Evolutionary conservation across 1,139 yeast species (phyloP).

Genomic region (Arxiozyma slooffiae): DNA sequence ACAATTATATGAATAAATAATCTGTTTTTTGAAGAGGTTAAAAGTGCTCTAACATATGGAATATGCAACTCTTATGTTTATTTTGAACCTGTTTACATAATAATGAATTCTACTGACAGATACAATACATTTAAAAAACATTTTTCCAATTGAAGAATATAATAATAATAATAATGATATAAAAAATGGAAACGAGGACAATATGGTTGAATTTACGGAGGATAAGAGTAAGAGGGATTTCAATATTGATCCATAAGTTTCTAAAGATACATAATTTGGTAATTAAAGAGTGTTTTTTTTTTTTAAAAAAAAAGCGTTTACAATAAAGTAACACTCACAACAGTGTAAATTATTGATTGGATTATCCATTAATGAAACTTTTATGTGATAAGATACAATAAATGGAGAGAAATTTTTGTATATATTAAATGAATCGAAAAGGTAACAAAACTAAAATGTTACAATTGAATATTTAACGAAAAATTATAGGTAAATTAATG

Average conservation of each 20-base stretch:
- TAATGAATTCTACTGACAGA: neutral
- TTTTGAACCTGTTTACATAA: neutral
- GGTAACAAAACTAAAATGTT: slow-evolving; percentile 42
- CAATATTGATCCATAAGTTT: slow-evolving; percentile 8
- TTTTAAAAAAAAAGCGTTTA: no score
- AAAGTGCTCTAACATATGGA: no score
- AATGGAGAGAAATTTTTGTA: slow-evolving; percentile 36
- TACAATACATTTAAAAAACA: neutral
- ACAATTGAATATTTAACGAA: slow-evolving; percentile 51
- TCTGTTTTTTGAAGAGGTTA: no score
- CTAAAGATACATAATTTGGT: slow-evolving; percentile 16
- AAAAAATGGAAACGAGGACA: neutral
- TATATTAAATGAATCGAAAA: slow-evolving; percentile 35
- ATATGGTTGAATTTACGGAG: no score
- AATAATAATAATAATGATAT: neutral
- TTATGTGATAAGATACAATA: slow-evolving; percentile 37
- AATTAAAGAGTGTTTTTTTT: slow-evolving; percentile 22
- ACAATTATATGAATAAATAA: neutral
- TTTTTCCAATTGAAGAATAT: neutral
- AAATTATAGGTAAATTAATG: slow-evolving; percentile 44
- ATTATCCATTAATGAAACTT: slow-evolving; percentile 34
- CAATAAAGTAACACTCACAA: slow-evolving; percentile 38
- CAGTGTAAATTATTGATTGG: slow-evolving; percentile 45
- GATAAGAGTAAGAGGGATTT: neutral
- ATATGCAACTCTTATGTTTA: no score